Evolutionary conservation across 1,284 basidiomycete genomes (phyloP).

Genomic region (Ustilago cynodontis): DNA sequence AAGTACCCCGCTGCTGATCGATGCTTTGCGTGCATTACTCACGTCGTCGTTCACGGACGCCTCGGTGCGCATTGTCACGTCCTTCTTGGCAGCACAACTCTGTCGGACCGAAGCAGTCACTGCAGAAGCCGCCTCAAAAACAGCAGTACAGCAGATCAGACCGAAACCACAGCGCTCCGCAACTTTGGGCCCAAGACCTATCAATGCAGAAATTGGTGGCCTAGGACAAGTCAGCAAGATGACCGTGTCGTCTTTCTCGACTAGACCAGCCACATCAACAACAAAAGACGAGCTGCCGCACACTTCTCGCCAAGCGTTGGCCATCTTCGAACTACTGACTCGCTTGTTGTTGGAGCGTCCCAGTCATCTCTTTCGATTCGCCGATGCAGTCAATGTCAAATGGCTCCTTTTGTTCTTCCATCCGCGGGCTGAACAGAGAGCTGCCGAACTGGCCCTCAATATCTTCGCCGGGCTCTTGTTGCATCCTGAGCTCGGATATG

Average conservation of each 20-base stretch:
- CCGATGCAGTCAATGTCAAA: constrained; percentile 49
- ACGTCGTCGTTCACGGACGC: constrained; percentile 78
- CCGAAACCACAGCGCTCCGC: constrained; percentile 22
- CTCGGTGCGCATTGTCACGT: constrained; percentile 84
- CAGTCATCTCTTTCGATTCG: constrained; percentile 42
- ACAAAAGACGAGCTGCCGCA: background rate
- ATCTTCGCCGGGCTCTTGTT: constrained; percentile 48
- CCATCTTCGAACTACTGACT: constrained; percentile 51
- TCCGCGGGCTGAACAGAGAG: constrained; percentile 47
- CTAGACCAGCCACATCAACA: background rate
- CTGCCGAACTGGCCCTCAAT: constrained; percentile 45
- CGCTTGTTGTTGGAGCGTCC: constrained; percentile 48
- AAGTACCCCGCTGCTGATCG: constrained; percentile 8
- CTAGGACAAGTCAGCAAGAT: background rate
- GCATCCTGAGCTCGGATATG: constrained; percentile 28
- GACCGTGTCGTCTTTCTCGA: background rate
- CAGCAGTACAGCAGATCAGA: background rate
- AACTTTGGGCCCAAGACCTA: constrained; percentile 3
- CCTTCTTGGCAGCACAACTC: constrained; percentile 86
- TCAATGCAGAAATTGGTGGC: too few relatives aligned
- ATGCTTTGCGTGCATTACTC: constrained; percentile 40
- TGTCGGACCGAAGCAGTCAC: constrained; percentile 71
- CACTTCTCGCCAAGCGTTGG: constrained; percentile 21
- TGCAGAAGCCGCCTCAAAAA: constrained; percentile 42
- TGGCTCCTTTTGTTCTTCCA: constrained; percentile 64